Evolutionary conservation across 805 yeast species (phyloP).

Genomic region (Saturnispora gosingensis): DNA sequence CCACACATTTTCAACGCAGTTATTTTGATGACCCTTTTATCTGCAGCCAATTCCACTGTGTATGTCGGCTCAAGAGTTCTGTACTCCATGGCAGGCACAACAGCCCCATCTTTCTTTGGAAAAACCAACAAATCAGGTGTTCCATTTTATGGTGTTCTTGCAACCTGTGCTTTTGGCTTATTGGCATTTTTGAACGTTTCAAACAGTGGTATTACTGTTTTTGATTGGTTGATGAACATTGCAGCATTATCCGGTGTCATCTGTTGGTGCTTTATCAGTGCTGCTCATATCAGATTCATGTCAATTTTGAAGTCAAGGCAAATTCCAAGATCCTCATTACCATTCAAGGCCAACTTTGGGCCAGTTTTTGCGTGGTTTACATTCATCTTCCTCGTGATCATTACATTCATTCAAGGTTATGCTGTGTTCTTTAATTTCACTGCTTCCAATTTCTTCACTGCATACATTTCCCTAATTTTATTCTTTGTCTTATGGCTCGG

Average conservation of each 20-base stretch:
- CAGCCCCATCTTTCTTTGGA: conserved; percentile 51
- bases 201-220: conserved; percentile 44
- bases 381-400: conserved; percentile 39
- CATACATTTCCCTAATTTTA: conserved; percentile 60
- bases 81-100: conserved; percentile 48
- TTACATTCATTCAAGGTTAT: conserved; percentile 68
- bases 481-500: conserved; percentile 47
- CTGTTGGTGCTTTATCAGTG: conserved; percentile 52
- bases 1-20: conserved; percentile 68
- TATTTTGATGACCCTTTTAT: conserved; percentile 53
- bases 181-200: conserved; percentile 60
- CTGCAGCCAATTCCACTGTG: conserved; percentile 70
- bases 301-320: conserved; percentile 36
- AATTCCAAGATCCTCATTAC: conserved; percentile 57
- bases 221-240: conserved; percentile 55
- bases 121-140: conserved; percentile 50
- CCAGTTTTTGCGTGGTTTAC: conserved; percentile 63
- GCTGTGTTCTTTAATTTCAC: conserved; percentile 47
- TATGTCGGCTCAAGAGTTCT: conserved; percentile 63
- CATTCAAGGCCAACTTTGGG: conserved; percentile 63
- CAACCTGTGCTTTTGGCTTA: conserved; percentile 43
- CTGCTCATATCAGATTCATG: conserved; percentile 50
- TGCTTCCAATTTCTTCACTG: conserved; percentile 53
- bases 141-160: conserved; percentile 45
- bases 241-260: conserved; percentile 54